Percentiles rank a stretch among this genome's conserved stretches.
Conservation (phyloP, 2,329 filamentous ascomycete species). For the Lasiodiplodia sp. region DNA sequence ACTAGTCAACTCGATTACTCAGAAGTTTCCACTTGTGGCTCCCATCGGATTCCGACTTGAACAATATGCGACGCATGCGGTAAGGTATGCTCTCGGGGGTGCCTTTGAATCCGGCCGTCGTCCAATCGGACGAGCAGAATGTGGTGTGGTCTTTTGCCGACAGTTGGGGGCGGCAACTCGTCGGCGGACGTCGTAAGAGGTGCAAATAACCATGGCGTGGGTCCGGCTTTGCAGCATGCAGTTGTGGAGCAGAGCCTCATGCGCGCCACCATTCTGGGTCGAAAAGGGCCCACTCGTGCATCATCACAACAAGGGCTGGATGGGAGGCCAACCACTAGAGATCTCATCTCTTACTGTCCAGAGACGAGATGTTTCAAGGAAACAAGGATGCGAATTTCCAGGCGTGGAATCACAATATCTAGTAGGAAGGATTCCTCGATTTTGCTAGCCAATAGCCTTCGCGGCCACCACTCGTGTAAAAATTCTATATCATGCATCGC, state of each 20-base stretch:
- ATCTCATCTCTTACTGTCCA: too few relatives aligned
- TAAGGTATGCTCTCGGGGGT: not conserved
- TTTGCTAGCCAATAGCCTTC: not conserved
- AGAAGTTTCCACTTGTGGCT: not conserved
- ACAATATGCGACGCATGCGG: not conserved
- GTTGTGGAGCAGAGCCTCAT: constrained; percentile 7
- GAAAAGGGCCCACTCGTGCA: constrained; percentile 1
- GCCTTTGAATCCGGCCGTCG: not conserved
- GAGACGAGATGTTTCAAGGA: too few relatives aligned
- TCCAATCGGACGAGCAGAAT: not conserved
- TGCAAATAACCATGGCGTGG: not conserved
- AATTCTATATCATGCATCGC: constrained; percentile 15
- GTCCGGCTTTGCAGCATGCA: constrained; percentile 9
- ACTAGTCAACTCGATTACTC: not conserved
- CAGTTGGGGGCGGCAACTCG: not conserved
- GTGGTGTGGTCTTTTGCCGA: not conserved
- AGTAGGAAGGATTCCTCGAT: not conserved
- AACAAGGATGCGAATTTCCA: too few relatives aligned
- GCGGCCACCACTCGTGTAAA: not conserved
- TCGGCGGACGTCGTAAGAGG: not conserved
- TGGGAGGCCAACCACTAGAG: not conserved
- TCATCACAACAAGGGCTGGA: not conserved
- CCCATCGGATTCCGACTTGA: not conserved
- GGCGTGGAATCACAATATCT: too few relatives aligned
- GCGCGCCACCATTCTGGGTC: constrained; percentile 1